Evolutionary conservation across 2,329 filamentous ascomycete species (phyloP), one percentile per base, ranked within the genome.

Genomic region (Thermoascus crustaceus): DNA sequence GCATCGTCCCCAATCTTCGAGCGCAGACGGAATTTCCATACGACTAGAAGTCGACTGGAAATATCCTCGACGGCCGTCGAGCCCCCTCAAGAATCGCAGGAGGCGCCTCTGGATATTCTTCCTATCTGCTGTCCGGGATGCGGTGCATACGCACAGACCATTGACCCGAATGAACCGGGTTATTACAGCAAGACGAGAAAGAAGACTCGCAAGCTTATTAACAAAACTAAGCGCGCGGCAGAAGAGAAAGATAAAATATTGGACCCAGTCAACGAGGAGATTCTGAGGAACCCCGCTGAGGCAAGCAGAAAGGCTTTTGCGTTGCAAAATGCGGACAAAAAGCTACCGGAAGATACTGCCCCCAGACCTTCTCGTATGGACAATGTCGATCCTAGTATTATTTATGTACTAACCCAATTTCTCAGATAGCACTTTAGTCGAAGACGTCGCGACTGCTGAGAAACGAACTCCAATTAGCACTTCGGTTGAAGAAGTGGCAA

Each of bases 81-180:
- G 4, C 23, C 29, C 10, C 32, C 39, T 5, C 33, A 36, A 23
- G 38, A 47, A 20, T 20, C 43, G n/a, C 10, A 33, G n/a, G 42
- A 46, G 4, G 27, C 40, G 2, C 7, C 45, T n/a, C 39, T 42
- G 4, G 43, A 51, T 11, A 22, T 40, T 5, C 52, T 78, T 8
- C 74, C 74, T 0, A 37, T 66, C 5, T 66, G 68, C 16, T 80
- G 77, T 52, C 76, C 77, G 19, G 77, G 77, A 46, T 81, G 77
- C 45, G 77, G 77, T 35, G 77, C 76, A 18, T 69, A 71, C 22
- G 67, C 72, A 21, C 76, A 80, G 53, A 72, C 69, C 4, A 52
- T 73, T 32, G 67, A 73, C 30, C 60, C 67, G 22, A 58, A 67
- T 1, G 67, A 72, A 44, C 69, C 76, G 2, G 77, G 77, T 7